Conservation (phyloP, 257 asterid genomes). For the Plantago elongata region DNA sequence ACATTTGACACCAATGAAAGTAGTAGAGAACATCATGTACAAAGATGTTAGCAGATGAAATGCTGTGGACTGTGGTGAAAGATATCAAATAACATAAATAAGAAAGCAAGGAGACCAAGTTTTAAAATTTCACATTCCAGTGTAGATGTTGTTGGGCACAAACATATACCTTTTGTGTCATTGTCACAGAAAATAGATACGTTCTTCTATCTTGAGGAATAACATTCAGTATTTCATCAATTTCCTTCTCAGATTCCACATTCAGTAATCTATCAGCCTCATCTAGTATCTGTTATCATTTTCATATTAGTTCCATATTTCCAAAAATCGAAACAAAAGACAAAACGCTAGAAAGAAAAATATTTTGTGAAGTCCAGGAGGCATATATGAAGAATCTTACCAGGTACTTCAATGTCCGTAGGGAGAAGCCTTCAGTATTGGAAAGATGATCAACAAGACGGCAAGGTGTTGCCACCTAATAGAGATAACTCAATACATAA, state of each 20-base stretch:
- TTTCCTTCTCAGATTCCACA: conserved; percentile 79
- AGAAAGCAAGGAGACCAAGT: background rate
- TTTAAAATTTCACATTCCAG: no score
- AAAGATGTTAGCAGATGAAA: background rate
- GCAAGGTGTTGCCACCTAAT: conserved; percentile 95
- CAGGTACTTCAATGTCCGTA: conserved; percentile 65
- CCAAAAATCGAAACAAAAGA: background rate
- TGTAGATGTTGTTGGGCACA: background rate
- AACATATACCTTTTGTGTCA: conserved; percentile 73
- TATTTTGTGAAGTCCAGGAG: conserved; percentile 15
- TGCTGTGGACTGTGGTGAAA: background rate
- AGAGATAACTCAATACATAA: background rate
- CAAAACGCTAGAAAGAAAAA: background rate
- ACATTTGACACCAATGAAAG: background rate
- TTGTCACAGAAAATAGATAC: conserved; percentile 94
- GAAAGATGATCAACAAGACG: conserved; percentile 91
- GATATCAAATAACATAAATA: background rate
- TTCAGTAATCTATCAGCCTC: conserved; percentile 92
- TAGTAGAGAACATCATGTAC: no score
- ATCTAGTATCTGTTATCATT: conserved; percentile 62
- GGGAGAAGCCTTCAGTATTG: conserved; percentile 84
- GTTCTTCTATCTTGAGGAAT: conserved; percentile 86
- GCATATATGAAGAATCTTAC: conserved; percentile 37
- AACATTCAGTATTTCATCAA: conserved; percentile 64
- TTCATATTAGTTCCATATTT: background rate